Evolutionary conservation across 805 yeast species (phyloP), one percentile per base, ranked within the genome.

Genomic region (Candida yuanshanica): DNA sequence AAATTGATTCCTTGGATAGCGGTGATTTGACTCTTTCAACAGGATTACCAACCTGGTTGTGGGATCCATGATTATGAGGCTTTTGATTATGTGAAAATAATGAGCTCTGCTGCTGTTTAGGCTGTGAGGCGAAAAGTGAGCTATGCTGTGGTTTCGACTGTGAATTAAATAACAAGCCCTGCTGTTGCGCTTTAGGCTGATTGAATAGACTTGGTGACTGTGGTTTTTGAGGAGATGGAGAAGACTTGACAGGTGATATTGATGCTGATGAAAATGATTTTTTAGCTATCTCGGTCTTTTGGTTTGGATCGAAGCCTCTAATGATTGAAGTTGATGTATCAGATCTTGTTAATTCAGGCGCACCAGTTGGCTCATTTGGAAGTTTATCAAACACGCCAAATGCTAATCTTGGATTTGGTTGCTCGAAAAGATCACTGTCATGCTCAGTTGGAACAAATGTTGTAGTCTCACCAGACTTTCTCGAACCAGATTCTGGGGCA

Each of bases 351-450:
- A 54, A 43, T 2, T 35, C 7, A n/a, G 57, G 53, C 7, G 38
- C 38, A 13, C 37, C 17, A 14, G 32, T 12, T 9, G 35, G 33
- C 3, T 36, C 25, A 6, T 34, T 20, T 20, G 41, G 20, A 16
- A 36, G 27, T 14, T 41, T 34, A 37, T 50, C 48, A 18, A 33
- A 21, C n/a, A 53, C 44, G 10, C 60, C 60, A 50, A 58, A 56
- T 1, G 62, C 59, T 40, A 50, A 52, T 33, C 52, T 45, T 32
- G 62, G 62, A 17, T 58, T 44, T 11, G 62, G 62, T 37, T 58
- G 62, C 18, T 58, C 57, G 32, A 41, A 56, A 8, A 51, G 21
- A 35, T 55, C 62, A 5, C 54, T 22, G 39, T 57, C 59, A 41
- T 48, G 42, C 22, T 38, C 45, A 20, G 42, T 35, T 18, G 40